Evolutionary conservation across 257 asterid species (phyloP).

Genomic region (Anisodus tanguticus): DNA sequence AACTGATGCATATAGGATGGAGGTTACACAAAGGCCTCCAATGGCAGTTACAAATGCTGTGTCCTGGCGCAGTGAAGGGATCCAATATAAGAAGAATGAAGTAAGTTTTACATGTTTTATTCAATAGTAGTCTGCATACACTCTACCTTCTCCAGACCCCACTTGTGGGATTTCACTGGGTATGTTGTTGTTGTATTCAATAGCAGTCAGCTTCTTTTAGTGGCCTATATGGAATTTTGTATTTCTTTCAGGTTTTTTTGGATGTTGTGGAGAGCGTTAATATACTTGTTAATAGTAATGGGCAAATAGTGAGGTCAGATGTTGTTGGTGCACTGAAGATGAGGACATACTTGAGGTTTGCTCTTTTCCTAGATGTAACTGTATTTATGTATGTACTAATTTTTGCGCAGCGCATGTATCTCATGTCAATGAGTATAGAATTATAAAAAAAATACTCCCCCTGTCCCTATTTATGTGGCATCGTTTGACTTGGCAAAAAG

Average conservation of each 20-base stretch:
- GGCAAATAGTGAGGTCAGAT: constrained; percentile 95
- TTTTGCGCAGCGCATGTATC: too few species aligned
- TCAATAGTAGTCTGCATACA: not conserved
- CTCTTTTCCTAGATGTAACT: constrained; percentile 23
- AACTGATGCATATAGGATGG: constrained; percentile 99
- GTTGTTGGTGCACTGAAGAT: constrained; percentile 98
- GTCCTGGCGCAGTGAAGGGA: constrained; percentile 99
- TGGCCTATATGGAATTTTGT: constrained; percentile 29
- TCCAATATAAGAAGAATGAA: constrained; percentile 93
- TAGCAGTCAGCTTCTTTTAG: constrained; percentile 21
- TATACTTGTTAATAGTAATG: constrained; percentile 96
- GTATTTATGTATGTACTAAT: not conserved
- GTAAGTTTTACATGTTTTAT: constrained; percentile 49
- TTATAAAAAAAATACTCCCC: too few species aligned
- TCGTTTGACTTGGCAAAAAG: too few species aligned
- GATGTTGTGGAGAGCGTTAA: constrained; percentile 99
- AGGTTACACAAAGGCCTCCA: constrained; percentile 98
- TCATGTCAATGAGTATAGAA: too few species aligned
- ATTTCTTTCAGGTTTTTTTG: constrained; percentile 81
- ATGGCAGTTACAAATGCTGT: constrained; percentile 99
- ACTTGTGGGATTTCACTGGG: too few species aligned
- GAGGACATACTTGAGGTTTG: constrained; percentile 96
- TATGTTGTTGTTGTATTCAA: too few species aligned
- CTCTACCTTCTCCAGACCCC: too few species aligned
- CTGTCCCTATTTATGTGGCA: too few species aligned